These are phyloP conservation scores for Rhynchosporium agropyri DNA, from an alignment of 2,329 filamentous ascomycete species.

Conservation along the genomic window DNA sequence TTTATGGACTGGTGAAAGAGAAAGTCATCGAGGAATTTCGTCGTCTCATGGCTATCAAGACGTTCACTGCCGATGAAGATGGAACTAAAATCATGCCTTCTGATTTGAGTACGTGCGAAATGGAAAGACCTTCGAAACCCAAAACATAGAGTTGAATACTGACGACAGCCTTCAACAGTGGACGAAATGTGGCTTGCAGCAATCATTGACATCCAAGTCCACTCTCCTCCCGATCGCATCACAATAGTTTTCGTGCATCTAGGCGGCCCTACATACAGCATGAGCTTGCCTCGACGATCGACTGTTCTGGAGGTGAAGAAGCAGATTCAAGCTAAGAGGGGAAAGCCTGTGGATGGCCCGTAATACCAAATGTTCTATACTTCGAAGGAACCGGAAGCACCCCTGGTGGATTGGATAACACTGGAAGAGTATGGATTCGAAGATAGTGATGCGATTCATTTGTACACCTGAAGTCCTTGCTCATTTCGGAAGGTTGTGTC, in stretches of 20 bases:
- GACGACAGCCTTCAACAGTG: not conserved
- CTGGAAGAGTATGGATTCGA: not conserved
- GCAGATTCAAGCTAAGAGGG: not conserved
- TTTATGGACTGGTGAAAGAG: not conserved
- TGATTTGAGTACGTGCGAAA: not conserved
- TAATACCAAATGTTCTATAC: not conserved
- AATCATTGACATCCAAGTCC: conserved; percentile 5
- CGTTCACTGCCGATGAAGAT: conserved; percentile 4
- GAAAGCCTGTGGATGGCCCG: not conserved
- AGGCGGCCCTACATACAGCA: not conserved
- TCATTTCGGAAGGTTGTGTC: no score
- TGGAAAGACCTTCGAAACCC: no score
- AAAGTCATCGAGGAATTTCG: conserved; percentile 11
- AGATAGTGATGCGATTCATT: not conserved
- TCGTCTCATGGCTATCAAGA: conserved; percentile 14
- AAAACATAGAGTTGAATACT: not conserved
- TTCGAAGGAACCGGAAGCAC: not conserved
- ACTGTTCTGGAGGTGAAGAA: not conserved
- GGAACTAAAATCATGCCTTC: conserved; percentile 9
- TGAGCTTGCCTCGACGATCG: not conserved
- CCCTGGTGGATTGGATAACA: not conserved
- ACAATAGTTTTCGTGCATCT: not conserved
- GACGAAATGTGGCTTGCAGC: not conserved
- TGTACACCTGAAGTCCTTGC: conserved; percentile 15
- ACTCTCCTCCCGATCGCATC: not conserved